Evolutionary conservation across 441 rosid genomes (phyloP).

Genomic region (Jatropha multifida): DNA sequence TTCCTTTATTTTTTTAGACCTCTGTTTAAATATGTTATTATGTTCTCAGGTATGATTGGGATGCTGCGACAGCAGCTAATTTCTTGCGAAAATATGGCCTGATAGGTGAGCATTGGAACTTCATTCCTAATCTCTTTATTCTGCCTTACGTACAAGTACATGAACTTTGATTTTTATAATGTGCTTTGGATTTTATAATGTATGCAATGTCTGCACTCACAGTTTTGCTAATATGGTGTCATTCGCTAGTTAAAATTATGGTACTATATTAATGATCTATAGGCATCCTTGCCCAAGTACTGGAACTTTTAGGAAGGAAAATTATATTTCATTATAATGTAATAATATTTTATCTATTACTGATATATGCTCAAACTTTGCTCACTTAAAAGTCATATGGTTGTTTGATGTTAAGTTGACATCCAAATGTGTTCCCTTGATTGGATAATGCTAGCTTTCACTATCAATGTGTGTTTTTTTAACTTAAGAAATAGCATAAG

Average conservation of each 20-base stretch:
- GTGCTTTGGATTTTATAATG: not conserved
- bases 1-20: not conserved
- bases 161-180: not conserved
- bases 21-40: constrained; percentile 10
- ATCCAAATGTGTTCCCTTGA: not conserved
- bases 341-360: not conserved
- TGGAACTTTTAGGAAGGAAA: not conserved
- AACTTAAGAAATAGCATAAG: not conserved
- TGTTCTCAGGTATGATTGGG: constrained; percentile 84
- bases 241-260: not conserved
- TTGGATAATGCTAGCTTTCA: not conserved
- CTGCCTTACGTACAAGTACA: not conserved
- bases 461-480: not conserved
- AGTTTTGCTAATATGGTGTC: no score
- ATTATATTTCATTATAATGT: not conserved
- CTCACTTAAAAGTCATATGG: not conserved
- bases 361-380: not conserved
- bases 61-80: constrained; percentile 92
- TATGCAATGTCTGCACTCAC: not conserved
- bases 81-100: constrained; percentile 91
- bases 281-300: not conserved
- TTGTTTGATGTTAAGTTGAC: not conserved
- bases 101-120: constrained; percentile 36
- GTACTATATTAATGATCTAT: not conserved
- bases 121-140: not conserved